phyloP scores from a whole-genome alignment of 2,329 filamentous ascomycete species.

The Talaromyces sp. region DNA sequence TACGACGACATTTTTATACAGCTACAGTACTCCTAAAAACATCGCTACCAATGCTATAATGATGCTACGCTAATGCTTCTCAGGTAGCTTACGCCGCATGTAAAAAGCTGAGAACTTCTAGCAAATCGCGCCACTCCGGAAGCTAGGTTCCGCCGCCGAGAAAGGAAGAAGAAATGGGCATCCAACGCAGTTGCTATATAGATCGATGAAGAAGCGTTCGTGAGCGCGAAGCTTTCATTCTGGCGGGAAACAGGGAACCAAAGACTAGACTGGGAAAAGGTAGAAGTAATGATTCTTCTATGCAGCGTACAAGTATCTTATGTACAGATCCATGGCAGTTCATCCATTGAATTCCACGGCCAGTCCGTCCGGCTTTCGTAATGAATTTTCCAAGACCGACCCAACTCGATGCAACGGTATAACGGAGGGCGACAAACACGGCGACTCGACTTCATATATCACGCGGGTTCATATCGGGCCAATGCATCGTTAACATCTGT shows the following conservation, averaged over 20 bases:
- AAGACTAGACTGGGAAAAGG: neutral
- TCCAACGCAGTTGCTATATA: neutral
- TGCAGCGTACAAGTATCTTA: conserved; percentile 32
- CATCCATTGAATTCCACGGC: conserved; percentile 18
- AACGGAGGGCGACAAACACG: conserved; percentile 14
- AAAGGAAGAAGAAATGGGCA: too few relatives aligned
- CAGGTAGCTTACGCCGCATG: too few relatives aligned
- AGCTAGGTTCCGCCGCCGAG: too few relatives aligned
- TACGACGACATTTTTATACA: too few relatives aligned
- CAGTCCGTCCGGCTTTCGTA: conserved; percentile 13
- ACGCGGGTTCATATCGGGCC: conserved; percentile 14
- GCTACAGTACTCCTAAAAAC: too few relatives aligned
- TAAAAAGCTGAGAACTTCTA: too few relatives aligned
- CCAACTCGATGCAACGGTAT: conserved; percentile 13
- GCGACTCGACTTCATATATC: conserved; percentile 18
- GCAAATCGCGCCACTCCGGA: too few relatives aligned
- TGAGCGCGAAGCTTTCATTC: neutral
- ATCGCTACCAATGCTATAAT: too few relatives aligned
- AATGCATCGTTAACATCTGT: conserved; percentile 21
- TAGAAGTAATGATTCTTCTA: conserved; percentile 25
- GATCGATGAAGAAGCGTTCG: neutral
- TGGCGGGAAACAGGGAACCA: neutral
- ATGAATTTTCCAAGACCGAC: conserved; percentile 11
- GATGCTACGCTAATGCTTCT: too few relatives aligned
- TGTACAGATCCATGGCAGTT: conserved; percentile 28